These are phyloP conservation scores for Grosmannia serpens DNA, from an alignment of 2,329 filamentous ascomycete species.

Conservation along the genomic window DNA sequence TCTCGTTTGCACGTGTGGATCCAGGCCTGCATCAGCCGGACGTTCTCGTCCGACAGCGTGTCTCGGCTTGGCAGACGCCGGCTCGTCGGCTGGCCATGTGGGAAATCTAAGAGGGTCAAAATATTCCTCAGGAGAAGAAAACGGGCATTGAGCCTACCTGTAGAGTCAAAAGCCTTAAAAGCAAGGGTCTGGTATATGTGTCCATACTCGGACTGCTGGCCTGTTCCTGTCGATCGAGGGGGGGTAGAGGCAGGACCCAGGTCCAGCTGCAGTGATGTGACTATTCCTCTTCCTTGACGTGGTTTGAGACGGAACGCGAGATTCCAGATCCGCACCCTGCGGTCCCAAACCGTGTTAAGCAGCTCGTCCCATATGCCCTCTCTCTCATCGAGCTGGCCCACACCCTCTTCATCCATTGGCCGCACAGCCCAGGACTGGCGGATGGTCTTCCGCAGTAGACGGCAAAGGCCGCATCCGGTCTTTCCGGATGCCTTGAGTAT, in stretches of 20 bases:
- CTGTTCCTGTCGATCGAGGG: background rate
- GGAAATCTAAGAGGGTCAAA: background rate
- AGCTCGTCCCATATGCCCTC: background rate
- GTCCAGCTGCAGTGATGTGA: background rate
- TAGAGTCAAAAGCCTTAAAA: background rate
- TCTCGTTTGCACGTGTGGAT: background rate
- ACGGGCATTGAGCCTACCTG: background rate
- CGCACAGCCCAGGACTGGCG: background rate
- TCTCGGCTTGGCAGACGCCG: background rate
- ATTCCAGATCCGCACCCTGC: background rate
- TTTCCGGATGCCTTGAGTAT: background rate
- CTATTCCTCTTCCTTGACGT: background rate
- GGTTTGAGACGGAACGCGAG: background rate
- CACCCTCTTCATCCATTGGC: background rate
- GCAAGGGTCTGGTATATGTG: background rate
- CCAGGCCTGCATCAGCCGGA: background rate
- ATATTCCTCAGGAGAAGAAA: no score
- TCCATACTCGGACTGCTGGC: background rate
- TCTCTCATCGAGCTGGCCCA: background rate
- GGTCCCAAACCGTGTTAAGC: background rate
- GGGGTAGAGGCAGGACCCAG: background rate
- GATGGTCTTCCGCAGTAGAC: background rate
- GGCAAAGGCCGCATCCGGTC: background rate
- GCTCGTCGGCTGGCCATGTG: background rate
- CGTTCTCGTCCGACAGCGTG: background rate